Conservation (phyloP, 768 basidiomycete species). For the Lentinus brumalis region DNA sequence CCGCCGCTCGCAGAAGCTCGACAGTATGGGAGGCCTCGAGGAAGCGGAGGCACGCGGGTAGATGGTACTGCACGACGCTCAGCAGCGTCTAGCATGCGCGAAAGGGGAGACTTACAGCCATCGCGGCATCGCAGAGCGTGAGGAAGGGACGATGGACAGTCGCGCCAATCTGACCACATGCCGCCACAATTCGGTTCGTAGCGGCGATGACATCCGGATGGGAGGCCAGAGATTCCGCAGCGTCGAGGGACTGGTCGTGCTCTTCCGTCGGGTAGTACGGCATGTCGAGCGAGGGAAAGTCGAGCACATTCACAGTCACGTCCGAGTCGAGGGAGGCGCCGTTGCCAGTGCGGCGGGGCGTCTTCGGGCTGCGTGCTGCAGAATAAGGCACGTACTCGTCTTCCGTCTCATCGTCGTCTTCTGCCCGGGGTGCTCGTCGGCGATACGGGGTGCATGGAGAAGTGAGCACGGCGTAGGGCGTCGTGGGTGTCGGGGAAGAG, state of each 20-base stretch:
- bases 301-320: constrained; percentile 14
- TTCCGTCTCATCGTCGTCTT: background rate
- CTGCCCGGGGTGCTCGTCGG: background rate
- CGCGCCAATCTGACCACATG: constrained; percentile 65
- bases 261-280: constrained; percentile 25
- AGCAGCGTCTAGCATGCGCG: background rate
- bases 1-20: constrained; percentile 70
- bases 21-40: constrained; percentile 71
- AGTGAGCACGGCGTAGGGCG: constrained; percentile 14
- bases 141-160: constrained; percentile 71
- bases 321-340: constrained; percentile 8
- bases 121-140: constrained; percentile 70
- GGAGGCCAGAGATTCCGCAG: constrained; percentile 54
- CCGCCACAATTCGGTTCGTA: constrained; percentile 65
- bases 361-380: constrained; percentile 4
- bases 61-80: constrained; percentile 54
- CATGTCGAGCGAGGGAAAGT: constrained; percentile 29
- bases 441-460: constrained; percentile 17
- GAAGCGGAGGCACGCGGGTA: constrained; percentile 74
- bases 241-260: constrained; percentile 6
- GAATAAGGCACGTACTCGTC: background rate
- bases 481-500: constrained; percentile 8
- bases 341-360: constrained; percentile 3
- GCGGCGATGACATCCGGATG: constrained; percentile 63
- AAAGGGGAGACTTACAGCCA: constrained; percentile 53